A percentile compares a stretch with the other conserved stretches of the same genome.
phyloP scores from a whole-genome alignment of 2,329 filamentous ascomycete species.

The Juglanconis oblonga region DNA sequence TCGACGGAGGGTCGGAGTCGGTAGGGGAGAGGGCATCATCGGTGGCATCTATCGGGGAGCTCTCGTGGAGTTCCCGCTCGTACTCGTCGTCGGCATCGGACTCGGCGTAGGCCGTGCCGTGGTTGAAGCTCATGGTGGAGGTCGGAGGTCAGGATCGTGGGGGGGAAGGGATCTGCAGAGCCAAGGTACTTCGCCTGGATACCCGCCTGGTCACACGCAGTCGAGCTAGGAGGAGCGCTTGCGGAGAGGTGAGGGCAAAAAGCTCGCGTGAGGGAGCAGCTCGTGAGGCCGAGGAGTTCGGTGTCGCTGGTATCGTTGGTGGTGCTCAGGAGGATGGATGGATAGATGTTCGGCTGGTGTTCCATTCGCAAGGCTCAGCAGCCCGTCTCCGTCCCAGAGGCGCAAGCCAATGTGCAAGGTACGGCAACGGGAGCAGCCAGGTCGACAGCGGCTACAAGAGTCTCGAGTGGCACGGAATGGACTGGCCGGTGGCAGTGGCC shows the following conservation, averaged over 20 bases:
- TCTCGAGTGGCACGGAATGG: constrained; percentile 11
- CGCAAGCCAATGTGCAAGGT: constrained; percentile 3
- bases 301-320: not conserved
- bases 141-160: not conserved
- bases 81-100: constrained; percentile 83
- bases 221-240: constrained; percentile 1
- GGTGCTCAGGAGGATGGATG: constrained; percentile 4
- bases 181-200: not conserved
- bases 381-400: not conserved
- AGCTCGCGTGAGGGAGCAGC: too few species aligned
- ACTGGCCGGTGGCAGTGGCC: not conserved
- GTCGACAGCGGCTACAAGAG: constrained; percentile 15
- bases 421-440: constrained; percentile 7
- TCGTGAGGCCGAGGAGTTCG: not conserved
- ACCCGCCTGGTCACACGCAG: not conserved
- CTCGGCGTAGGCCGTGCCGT: constrained; percentile 70
- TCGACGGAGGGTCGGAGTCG: constrained; percentile 67
- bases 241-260: not conserved
- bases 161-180: constrained; percentile 1
- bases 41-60: constrained; percentile 61
- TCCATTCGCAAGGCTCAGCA: constrained; percentile 16
- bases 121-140: constrained; percentile 56
- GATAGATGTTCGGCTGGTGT: constrained; percentile 5
- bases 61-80: constrained; percentile 67
- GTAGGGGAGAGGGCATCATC: constrained; percentile 69